Conservation (phyloP, 768 basidiomycete species). For the Trametes maxima region DNA sequence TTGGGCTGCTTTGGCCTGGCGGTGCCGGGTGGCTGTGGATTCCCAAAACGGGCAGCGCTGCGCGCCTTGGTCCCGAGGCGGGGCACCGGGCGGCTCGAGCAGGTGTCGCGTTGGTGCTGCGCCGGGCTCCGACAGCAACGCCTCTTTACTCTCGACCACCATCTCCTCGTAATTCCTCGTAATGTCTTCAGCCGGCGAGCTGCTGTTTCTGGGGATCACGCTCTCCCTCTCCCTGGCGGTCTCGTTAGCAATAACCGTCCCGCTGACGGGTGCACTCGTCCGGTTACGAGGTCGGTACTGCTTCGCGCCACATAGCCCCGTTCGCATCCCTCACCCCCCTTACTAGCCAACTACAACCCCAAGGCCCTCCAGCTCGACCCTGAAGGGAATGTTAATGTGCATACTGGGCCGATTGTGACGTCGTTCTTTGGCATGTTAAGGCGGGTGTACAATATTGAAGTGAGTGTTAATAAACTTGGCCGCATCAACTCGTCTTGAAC, state of each 20-base stretch:
- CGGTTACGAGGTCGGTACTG: slow-evolving; percentile 59
- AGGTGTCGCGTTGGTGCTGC: neutral
- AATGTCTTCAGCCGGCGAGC: slow-evolving; percentile 19
- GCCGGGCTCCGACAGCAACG: neutral
- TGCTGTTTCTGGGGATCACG: slow-evolving; percentile 42
- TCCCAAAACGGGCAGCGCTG: slow-evolving; percentile 6
- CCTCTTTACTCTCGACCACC: slow-evolving; percentile 19
- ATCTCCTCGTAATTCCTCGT: slow-evolving; percentile 21
- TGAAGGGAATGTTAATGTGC: slow-evolving; percentile 74
- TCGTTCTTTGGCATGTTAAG: slow-evolving; percentile 75
- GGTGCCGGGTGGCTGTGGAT: slow-evolving; percentile 22
- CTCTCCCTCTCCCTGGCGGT: slow-evolving; percentile 60
- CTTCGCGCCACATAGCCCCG: no score
- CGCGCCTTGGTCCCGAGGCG: slow-evolving; percentile 10
- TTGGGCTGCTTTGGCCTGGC: slow-evolving; percentile 22
- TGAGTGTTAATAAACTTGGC: slow-evolving; percentile 30
- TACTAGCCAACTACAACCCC: slow-evolving; percentile 69
- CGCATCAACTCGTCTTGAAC: neutral
- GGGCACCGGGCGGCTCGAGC: neutral
- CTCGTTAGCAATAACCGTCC: slow-evolving; percentile 57
- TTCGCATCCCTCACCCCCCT: neutral
- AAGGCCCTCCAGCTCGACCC: slow-evolving; percentile 79
- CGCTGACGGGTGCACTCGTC: slow-evolving; percentile 60
- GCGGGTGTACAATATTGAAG: slow-evolving; percentile 75
- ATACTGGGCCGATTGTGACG: slow-evolving; percentile 73